Base-by-base conservation (phyloP, 2,329 filamentous ascomycete species). In the Ilyonectria destructans region DNA sequence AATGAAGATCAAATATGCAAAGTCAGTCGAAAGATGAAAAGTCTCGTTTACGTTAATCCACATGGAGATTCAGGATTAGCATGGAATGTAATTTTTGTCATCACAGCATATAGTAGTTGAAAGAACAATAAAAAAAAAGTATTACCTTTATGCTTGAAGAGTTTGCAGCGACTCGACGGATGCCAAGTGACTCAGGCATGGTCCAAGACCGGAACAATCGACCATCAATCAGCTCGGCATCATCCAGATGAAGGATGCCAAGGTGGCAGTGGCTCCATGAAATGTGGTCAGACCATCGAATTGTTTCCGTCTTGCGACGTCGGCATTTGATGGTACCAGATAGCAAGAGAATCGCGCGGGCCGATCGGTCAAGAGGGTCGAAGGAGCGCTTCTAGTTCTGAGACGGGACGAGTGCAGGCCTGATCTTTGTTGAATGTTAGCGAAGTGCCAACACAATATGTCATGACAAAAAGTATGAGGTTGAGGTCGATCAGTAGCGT, bases 21-120 rank as follows among this genome's bases (percentile, higher is more conserved):
- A 35, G 83, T 93, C 92, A 93, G 91, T 87, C 87, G 91, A 93
- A 93, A 93, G 91, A 93, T 93, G 91, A 93, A 93, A 93, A 93
- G 91, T 54, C 51, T 54, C 88, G 90, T 88, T 87, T 87, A 86
- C 84, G 86, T 89, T 85, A 83, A 84, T 92, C 89, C 88, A 92
- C 89, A 90, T 88, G 78, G 76, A 75, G 75, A 78, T 90, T 93
- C 91, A 86, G 92, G 84, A 89, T 93, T 93, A 93, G 91, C 91
- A 93, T 92, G 89, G 90, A 92, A 91, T 90, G 84, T 86, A 85
- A 84, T 83, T 83, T 88, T 84, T 85, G 78, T 88, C 90, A 93
- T 93, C 91, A 93, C 83, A 83, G 72, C 70, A 79, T 74, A 66
- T 71, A 69, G 77, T 29, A 46, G 15, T 29, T 58, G 10, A 26